Base-by-base conservation (phyloP, 208 protist species). In the Trypanosoma rangeli region DNA sequence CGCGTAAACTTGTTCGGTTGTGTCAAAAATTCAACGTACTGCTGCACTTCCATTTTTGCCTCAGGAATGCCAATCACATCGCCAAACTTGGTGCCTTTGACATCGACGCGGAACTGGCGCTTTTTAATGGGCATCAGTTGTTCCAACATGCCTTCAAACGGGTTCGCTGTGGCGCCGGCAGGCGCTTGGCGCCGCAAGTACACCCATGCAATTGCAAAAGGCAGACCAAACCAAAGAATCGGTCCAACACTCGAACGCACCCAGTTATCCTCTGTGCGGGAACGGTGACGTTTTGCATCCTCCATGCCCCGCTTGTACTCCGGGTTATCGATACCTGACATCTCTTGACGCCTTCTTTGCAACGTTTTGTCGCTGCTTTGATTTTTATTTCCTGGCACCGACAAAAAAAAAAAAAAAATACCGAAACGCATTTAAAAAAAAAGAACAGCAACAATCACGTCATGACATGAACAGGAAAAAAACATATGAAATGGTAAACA, bases 21-120 rank as follows among this genome's bases (percentile, higher is more conserved):
- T 65, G 96, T 98, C 3, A 99, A 83, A 75, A 99, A 99, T 46
- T 98, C 90, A 9, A 99, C 98, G 78, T 99, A 98, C 86, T 99
- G 98, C 44, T 80, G 83, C 62, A 99, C 95, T 76, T 99, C 98
- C 4, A 84, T 64, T 71, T 99, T 99, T 13, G 98, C 98, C 74
- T 99, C 98, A 31, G 96, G 94, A 31, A 98, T 88, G 60, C 98
- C 98, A 71, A 96, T 97, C 4, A 99, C 97, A 83, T 99, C 98
- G 29, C 56, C 35, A 73, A 97, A 97, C 67, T 68, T 89, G 3
- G 89, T 95, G 22, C 89, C 89, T 61, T 90, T 90, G 28, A 94
- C 87, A 49, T 93, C 86, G 3, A 96, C 89, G 55, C 88, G 88
- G 66, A 95, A 95, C 56, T 93, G 74, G 18, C 90, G 85, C 56